phyloP scores from a whole-genome alignment of 129 eudicot genomes.

The Tagetes erecta region DNA sequence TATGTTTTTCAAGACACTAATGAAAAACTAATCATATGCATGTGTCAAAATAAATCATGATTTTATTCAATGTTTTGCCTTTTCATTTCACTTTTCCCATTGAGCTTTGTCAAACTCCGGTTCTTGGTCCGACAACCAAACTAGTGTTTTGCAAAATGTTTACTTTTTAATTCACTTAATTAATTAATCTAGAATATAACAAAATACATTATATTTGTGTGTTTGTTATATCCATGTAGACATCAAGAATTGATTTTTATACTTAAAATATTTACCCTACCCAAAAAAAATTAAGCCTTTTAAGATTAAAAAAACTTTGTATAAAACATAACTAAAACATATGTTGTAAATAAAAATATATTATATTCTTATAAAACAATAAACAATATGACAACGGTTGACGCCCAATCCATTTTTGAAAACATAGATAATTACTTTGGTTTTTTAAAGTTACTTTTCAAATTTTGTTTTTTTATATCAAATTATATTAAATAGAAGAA shows the following conservation, averaged over 20 bases:
- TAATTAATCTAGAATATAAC: neutral
- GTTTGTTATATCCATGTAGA: neutral
- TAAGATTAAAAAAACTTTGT: no score
- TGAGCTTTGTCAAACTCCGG: neutral
- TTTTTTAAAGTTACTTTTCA: neutral
- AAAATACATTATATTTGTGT: neutral
- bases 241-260: neutral
- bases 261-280: no score
- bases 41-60: neutral
- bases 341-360: no score
- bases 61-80: neutral
- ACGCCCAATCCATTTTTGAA: no score
- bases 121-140: neutral
- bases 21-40: neutral
- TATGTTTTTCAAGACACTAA: no score
- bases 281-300: no score
- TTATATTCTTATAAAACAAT: no score
- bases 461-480: neutral
- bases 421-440: no score
- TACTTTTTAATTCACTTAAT: neutral
- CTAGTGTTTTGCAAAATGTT: neutral
- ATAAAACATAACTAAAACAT: no score
- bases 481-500: constrained; percentile 22
- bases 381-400: no score
- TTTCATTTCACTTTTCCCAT: neutral